Evolutionary conservation across 495 filamentous ascomycete species (phyloP).

Genomic region (Hypoxylon crocopeplum): DNA sequence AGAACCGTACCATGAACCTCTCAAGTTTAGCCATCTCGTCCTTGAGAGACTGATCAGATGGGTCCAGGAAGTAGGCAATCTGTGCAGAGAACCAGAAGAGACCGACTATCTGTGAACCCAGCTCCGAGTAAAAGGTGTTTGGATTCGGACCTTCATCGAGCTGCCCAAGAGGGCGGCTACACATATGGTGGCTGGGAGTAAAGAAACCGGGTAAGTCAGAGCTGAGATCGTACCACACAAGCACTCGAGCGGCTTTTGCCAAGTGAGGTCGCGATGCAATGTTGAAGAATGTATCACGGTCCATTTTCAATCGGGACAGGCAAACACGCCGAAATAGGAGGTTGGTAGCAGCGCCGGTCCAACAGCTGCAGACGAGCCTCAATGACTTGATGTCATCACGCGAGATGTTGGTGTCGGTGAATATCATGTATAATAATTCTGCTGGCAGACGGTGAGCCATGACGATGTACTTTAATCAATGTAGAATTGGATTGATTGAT

Average conservation of each 20-base stretch:
- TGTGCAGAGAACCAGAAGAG: conserved; percentile 9
- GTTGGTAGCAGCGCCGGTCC: neutral
- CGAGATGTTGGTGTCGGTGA: neutral
- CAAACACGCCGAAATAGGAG: conserved; percentile 1
- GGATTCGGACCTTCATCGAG: neutral
- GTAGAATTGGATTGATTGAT: no score
- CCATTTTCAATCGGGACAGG: conserved; percentile 3
- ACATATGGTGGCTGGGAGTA: neutral
- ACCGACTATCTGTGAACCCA: neutral
- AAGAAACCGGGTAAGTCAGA: no score
- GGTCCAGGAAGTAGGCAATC: neutral
- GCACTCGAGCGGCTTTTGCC: neutral
- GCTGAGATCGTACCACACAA: conserved; percentile 12
- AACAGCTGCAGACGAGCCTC: neutral
- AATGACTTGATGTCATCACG: conserved; percentile 4
- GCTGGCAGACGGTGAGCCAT: neutral
- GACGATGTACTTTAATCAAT: no score
- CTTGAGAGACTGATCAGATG: neutral
- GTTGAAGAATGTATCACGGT: conserved; percentile 10
- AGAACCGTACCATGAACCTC: neutral
- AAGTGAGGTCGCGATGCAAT: neutral
- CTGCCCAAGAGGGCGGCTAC: neutral
- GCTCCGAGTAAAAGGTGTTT: neutral
- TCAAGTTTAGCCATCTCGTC: neutral
- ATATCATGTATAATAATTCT: conserved; percentile 1